Conservation (phyloP, 2,329 filamentous ascomycete species). For the Penicillium nordicum region DNA sequence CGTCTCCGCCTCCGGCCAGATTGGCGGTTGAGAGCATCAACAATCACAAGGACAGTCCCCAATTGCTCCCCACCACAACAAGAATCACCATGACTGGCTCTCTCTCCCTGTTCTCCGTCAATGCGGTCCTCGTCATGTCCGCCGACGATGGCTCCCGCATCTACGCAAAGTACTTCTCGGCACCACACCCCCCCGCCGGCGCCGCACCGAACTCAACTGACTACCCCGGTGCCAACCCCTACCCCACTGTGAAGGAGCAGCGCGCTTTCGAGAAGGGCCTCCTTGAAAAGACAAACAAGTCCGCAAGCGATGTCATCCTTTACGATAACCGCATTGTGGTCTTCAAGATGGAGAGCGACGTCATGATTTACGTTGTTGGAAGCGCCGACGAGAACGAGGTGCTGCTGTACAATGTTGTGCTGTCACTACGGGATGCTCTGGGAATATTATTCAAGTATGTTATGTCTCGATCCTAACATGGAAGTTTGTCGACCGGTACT, state of each 20-base stretch:
- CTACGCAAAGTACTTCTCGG: conserved; percentile 88
- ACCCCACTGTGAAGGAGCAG: conserved; percentile 86
- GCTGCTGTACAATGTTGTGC: conserved; percentile 87
- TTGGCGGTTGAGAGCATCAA: conserved; percentile 24
- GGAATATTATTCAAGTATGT: conserved; percentile 87
- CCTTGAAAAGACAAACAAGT: conserved; percentile 92
- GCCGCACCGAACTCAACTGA: conserved; percentile 54
- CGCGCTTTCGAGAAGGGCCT: conserved; percentile 96
- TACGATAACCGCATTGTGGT: conserved; percentile 96
- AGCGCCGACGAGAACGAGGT: conserved; percentile 94
- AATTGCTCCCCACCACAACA: conserved; percentile 14
- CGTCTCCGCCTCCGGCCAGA: conserved; percentile 26
- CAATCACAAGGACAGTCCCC: conserved; percentile 8
- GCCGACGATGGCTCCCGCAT: conserved; percentile 87
- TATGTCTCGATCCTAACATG: conserved; percentile 29
- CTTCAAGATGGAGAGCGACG: conserved; percentile 96
- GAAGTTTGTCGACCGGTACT: conserved; percentile 3
- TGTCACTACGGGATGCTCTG: conserved; percentile 85
- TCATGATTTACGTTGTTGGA: conserved; percentile 94
- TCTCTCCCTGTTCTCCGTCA: conserved; percentile 72
- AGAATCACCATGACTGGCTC: conserved; percentile 62
- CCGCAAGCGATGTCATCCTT: conserved; percentile 91
- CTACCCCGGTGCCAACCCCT: conserved; percentile 69
- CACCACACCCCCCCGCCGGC: conserved; percentile 64
- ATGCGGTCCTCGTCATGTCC: conserved; percentile 73